Evolutionary conservation across 1,139 yeast genomes (phyloP), one percentile per base, ranked within the genome.

Genomic region (Diutina pseudorugosa): DNA sequence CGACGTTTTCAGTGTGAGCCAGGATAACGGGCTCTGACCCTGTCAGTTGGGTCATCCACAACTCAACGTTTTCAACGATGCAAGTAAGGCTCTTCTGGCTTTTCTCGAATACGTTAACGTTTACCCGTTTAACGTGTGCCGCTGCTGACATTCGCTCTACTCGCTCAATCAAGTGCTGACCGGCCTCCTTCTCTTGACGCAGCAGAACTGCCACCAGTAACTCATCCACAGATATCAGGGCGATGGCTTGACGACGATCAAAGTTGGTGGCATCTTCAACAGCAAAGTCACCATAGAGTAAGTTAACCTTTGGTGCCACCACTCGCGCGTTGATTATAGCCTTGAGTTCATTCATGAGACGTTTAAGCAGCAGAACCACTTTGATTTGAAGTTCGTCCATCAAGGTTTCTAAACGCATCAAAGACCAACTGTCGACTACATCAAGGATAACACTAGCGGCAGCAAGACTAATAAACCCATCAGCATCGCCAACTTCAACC

Each of bases 321-420:
- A 45, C 40, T 18, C 49, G 19, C 4, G 21, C 21, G 6, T n/a
- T 25, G 8, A 45, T 19, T 18, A 45, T 21, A 16, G 49, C 40
- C 23, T 45, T 45, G 14, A 14, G 19, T n/a, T 45, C 49, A 8
- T 16, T 18, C 49, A 45, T 65, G 21, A 72, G 62, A 11, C 58
- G 58, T 36, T 71, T 67, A 18, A 85, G 62, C 18, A 69, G 62
- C 42, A 65, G 65, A 12, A 87, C 71, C 2, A 85, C 78, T n/a
- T 79, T 76, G 25, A 79, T 66, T 55, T 90, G 95, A 20, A 89
- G 66, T 19, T 65, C 62, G 62, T 91, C 96, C 63, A 90, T 69
- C 2, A 80, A 67, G 7, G 75, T 70, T 25, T 73, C 72, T 49
- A 82, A 60, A 4, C 72, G 67, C 51, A 45, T 33, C 33, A 16